Evolutionary conservation across 2,329 filamentous ascomycete genomes (phyloP).

Genomic region (Microdochium trichocladiopsis): DNA sequence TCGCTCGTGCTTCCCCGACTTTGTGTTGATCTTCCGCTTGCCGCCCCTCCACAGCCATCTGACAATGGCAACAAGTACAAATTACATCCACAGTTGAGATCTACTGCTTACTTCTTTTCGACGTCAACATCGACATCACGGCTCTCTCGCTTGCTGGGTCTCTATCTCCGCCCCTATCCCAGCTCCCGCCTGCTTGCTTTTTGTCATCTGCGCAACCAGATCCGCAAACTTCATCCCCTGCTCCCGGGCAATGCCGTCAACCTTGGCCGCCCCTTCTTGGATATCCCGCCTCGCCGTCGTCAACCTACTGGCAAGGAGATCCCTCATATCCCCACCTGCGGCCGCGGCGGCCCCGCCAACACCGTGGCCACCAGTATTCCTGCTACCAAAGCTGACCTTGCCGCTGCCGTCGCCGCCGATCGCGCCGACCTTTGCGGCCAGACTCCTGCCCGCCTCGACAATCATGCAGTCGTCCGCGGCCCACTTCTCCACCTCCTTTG

Average conservation of each 20-base stretch:
- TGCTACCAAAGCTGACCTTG: too few relatives aligned
- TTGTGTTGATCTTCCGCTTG: too few relatives aligned
- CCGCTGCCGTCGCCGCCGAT: not conserved
- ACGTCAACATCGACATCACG: too few relatives aligned
- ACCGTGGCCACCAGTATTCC: not conserved
- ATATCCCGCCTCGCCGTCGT: not conserved
- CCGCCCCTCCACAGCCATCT: too few relatives aligned
- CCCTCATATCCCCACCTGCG: not conserved
- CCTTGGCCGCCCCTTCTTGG: not conserved
- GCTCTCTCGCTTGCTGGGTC: too few relatives aligned
- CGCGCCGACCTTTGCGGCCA: conserved; percentile 2
- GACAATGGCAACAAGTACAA: too few relatives aligned
- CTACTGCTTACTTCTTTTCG: too few relatives aligned
- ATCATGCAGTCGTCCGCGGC: conserved; percentile 27
- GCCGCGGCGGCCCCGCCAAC: too few relatives aligned
- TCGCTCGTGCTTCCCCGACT: too few relatives aligned
- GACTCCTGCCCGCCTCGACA: conserved; percentile 21
- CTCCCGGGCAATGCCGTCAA: not conserved
- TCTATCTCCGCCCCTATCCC: not conserved
- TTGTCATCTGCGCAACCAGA: not conserved
- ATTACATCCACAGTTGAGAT: too few relatives aligned
- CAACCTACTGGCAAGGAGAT: not conserved
- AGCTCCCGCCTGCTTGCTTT: not conserved
- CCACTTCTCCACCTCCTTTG: conserved; percentile 31
- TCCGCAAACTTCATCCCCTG: not conserved